Evolutionary conservation across 73 alveolate species (phyloP), one percentile per base, ranked within the genome.

Genomic region (Symbiodinium pilosum): DNA sequence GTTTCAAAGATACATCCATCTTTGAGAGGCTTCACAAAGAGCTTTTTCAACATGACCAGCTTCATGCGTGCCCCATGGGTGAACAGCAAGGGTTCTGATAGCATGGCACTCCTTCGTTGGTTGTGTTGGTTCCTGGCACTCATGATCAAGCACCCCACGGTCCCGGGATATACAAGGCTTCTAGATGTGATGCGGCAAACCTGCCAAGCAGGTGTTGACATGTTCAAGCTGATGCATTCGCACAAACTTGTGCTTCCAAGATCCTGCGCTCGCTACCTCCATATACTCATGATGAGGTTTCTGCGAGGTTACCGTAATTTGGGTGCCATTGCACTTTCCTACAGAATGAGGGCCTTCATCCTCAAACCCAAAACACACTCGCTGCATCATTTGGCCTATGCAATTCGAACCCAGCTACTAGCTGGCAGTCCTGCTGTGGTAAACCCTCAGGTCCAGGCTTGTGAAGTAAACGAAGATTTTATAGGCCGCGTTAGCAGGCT

Each of bases 281-380:
- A 56, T 21, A 43, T 39, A 0, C 8, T 43, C 12, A 87, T 39
- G 3, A 34, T 56, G 59, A 56, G 64, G 7, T 7, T 59, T 6
- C 21, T 52, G 36, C 28, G 94, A 12, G 84, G 94, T 16, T 87
- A 56, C n/a, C 43, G 54, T 8, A 16, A 26, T 26, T 34, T 87
- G 24, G 85, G 69, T 24, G 20, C 3, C 0, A n/a, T 18, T 0
- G 14, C 64, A 21, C 4, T 87, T 9, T 11, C 2, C 16, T 2
- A 21, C 0, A 5, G 41, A 2, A 39, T 59, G 30, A 40, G 94
- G 2, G 34, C 34, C 4, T 87, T 87, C 51, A 14, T 36, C 2
- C 42, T 21, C 40, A 87, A 56, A 16, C 86, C 94, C 26, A 87
- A 87, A 39, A n/a, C 12, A 1, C 94, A 87, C 36, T 69, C 94